Percentiles rank a stretch among this genome's conserved stretches.
These are phyloP conservation scores for Parascedosporium putredinis DNA, from an alignment of 2,329 filamentous ascomycete species.

Conservation along the genomic window DNA sequence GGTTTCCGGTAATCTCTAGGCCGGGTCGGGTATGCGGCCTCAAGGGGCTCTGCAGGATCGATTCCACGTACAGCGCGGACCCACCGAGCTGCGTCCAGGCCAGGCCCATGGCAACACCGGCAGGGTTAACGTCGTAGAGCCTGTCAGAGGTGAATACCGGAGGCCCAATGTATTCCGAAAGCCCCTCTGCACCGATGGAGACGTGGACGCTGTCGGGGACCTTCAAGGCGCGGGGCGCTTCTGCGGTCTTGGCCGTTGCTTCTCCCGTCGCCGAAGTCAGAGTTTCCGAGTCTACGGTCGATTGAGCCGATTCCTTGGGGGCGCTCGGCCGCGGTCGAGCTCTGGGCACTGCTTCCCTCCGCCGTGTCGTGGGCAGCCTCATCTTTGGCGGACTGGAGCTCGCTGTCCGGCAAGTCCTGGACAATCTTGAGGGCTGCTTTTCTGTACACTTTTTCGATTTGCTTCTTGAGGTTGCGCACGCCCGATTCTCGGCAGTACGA, in stretches of 20 bases:
- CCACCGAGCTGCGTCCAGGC: constrained; percentile 98
- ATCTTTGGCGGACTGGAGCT: constrained; percentile 62
- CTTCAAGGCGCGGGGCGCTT: constrained; percentile 64
- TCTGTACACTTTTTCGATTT: constrained; percentile 97
- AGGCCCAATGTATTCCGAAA: constrained; percentile 94
- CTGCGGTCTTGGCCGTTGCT: constrained; percentile 56
- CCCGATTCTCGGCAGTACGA: constrained; percentile 96
- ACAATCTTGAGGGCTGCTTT: constrained; percentile 97
- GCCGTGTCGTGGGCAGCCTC: constrained; percentile 11
- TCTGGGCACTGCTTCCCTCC: constrained; percentile 1
- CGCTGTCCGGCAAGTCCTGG: constrained; percentile 74
- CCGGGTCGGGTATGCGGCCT: constrained; percentile 63
- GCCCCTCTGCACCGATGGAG: constrained; percentile 73
- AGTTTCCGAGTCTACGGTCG: not conserved
- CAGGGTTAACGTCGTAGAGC: constrained; percentile 84
- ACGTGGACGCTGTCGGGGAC: constrained; percentile 85
- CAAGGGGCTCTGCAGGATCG: constrained; percentile 79
- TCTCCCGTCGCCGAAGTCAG: constrained; percentile 19
- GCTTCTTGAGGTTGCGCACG: constrained; percentile 96
- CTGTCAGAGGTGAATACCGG: constrained; percentile 93
- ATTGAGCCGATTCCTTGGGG: constrained; percentile 9
- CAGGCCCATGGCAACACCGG: constrained; percentile 93
- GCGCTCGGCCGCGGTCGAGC: constrained; percentile 12
- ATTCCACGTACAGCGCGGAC: constrained; percentile 93
- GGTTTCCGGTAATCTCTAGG: constrained; percentile 85